Evolutionary conservation across 805 yeast genomes (phyloP).

Genomic region (Wickerhamomyces sydowiorum): DNA sequence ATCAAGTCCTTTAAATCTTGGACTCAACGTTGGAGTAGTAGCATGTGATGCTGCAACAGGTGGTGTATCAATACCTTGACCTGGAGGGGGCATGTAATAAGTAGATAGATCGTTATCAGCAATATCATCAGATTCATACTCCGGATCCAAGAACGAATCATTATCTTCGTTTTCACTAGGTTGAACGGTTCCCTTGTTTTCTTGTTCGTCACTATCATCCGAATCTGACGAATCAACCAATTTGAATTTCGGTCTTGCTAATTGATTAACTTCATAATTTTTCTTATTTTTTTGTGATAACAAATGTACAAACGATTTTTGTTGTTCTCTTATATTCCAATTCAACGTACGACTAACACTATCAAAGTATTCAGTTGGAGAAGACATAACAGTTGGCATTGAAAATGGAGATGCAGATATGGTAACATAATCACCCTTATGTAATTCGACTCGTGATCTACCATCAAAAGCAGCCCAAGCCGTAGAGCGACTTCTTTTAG

Average conservation of each 20-base stretch:
- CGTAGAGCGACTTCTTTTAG: conserved; percentile 74
- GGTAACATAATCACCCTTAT: conserved; percentile 79
- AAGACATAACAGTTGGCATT: conserved; percentile 84
- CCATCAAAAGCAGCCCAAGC: conserved; percentile 99
- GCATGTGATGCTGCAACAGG: conserved; percentile 5
- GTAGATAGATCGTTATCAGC: conserved; percentile 21
- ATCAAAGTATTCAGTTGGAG: conserved; percentile 74
- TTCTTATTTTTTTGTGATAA: conserved; percentile 51
- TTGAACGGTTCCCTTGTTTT: conserved; percentile 14
- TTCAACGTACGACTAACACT: conserved; percentile 80
- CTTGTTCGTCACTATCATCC: conserved; percentile 14
- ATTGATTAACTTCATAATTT: conserved; percentile 29
- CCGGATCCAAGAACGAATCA: conserved; percentile 8
- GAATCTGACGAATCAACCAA: conserved; percentile 4
- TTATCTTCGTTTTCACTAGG: conserved; percentile 13
- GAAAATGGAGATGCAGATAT: conserved; percentile 85
- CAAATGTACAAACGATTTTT: conserved; percentile 68
- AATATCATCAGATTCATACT: conserved; percentile 17
- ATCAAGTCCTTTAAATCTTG: conserved; percentile 3
- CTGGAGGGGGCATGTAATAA: conserved; percentile 20
- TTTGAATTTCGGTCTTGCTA: conserved; percentile 19
- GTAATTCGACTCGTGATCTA: conserved; percentile 73
- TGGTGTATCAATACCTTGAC: conserved; percentile 23
- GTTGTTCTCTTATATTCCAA: conserved; percentile 91
- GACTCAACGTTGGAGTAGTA: conserved; percentile 16